A percentile compares a stretch with the other conserved stretches of the same genome.
Evolutionary conservation across 2,329 filamentous ascomycete species (phyloP).

Genomic region (Tolypocladium sp.): DNA sequence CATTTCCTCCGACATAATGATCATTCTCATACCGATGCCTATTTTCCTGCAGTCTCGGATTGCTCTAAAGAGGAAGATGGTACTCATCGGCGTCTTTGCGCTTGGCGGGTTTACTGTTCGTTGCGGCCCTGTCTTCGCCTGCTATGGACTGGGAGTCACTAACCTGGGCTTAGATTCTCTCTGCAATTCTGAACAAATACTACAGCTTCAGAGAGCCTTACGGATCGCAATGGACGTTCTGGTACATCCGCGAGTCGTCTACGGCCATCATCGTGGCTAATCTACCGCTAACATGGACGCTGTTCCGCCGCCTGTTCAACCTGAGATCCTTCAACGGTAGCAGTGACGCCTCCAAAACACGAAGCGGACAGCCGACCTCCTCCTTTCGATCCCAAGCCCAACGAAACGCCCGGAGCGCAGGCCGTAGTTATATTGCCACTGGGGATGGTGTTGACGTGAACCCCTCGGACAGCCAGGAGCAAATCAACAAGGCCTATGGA

Average conservation of each 20-base stretch:
- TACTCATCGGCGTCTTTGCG: constrained; percentile 37
- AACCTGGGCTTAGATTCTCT: constrained; percentile 31
- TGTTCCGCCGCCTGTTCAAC: constrained; percentile 27
- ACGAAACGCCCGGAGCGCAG: constrained; percentile 3
- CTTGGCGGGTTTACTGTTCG: constrained; percentile 37
- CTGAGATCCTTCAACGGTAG: constrained; percentile 14
- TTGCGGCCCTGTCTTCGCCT: background rate
- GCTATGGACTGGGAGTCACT: background rate
- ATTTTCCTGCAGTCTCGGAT: constrained; percentile 40
- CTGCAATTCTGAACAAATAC: constrained; percentile 36
- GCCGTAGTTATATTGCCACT: background rate
- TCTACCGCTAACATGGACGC: constrained; percentile 32
- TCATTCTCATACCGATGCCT: constrained; percentile 49
- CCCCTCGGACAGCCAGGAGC: constrained; percentile 24
- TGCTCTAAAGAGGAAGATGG: constrained; percentile 39
- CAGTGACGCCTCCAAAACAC: constrained; percentile 8
- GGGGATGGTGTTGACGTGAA: constrained; percentile 9
- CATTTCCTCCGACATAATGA: constrained; percentile 49
- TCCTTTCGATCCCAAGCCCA: constrained; percentile 11
- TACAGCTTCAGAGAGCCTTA: constrained; percentile 31
- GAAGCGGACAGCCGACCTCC: background rate
- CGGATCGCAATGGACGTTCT: constrained; percentile 29
- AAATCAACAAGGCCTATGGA: constrained; percentile 20
- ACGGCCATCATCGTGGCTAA: constrained; percentile 35
- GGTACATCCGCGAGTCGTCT: constrained; percentile 36